Conservation (phyloP, 306 rosid genomes). For the Prunus salicina region DNA sequence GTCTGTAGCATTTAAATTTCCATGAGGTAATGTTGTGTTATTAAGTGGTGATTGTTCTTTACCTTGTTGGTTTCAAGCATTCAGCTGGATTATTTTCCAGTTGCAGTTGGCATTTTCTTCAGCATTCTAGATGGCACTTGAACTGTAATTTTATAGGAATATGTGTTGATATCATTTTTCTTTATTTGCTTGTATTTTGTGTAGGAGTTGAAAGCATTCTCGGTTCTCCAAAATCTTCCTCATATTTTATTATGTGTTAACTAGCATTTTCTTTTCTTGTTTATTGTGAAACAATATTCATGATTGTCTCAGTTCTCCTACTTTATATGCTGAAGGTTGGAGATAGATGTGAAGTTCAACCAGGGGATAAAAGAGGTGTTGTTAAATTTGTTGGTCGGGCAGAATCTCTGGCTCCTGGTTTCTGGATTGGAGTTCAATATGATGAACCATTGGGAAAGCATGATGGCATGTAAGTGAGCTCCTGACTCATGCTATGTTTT, state of each 20-base stretch:
- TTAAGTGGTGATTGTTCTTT: background rate
- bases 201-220: background rate
- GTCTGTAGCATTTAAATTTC: background rate
- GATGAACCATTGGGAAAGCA: slow-evolving; percentile 98
- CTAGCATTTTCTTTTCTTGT: background rate
- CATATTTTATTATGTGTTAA: background rate
- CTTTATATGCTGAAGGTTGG: slow-evolving; percentile 55
- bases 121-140: background rate
- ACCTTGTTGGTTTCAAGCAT: background rate
- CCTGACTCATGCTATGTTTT: background rate
- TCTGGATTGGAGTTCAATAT: slow-evolving; percentile 90
- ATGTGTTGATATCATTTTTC: background rate
- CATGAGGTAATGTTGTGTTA: background rate
- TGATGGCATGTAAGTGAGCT: slow-evolving; percentile 81
- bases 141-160: background rate
- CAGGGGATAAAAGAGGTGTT: slow-evolving; percentile 75
- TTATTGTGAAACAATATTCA: background rate
- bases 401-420: slow-evolving; percentile 80
- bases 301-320: background rate
- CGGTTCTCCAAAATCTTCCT: background rate
- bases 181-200: background rate
- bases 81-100: background rate
- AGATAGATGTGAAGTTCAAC: slow-evolving; percentile 92
- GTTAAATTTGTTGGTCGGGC: slow-evolving; percentile 77
- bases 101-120: background rate